Evolutionary conservation across 192 early-diverging fungal genomes (phyloP).

Genomic region (Lobulomyces angularis): DNA sequence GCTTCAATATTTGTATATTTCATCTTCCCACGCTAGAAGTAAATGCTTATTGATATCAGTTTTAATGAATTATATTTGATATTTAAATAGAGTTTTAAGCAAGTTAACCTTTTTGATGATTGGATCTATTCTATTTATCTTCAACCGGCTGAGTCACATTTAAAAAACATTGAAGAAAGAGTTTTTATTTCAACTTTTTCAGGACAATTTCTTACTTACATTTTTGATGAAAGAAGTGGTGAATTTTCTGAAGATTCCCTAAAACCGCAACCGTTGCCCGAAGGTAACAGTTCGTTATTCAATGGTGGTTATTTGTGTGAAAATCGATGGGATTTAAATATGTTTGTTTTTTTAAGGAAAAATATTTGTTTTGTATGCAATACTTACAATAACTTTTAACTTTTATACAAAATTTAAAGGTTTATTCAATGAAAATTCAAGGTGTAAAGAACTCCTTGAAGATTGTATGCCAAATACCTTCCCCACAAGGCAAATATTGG

Average conservation of each 20-base stretch:
- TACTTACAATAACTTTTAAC: not conserved
- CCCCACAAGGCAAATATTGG: constrained; percentile 8
- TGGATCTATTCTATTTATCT: constrained; percentile 19
- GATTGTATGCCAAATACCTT: constrained; percentile 9
- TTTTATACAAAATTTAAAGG: not conserved
- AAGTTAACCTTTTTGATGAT: not conserved
- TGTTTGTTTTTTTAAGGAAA: constrained; percentile 5
- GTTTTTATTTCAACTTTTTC: constrained; percentile 6
- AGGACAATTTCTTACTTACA: no score
- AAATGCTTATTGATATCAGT: no score
- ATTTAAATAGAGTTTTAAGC: not conserved
- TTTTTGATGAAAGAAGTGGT: no score
- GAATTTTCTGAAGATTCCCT: not conserved
- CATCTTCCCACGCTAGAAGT: constrained; percentile 16
- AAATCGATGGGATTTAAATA: constrained; percentile 12
- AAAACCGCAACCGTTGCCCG: not conserved
- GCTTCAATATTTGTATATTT: constrained; percentile 12
- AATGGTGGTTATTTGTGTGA: not conserved
- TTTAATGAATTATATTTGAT: not conserved
- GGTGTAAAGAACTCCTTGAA: constrained; percentile 5
- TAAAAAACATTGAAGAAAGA: not conserved
- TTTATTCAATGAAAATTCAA: constrained; percentile 2
- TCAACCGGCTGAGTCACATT: constrained; percentile 13
- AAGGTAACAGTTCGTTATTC: not conserved
- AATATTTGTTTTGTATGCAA: not conserved